These are phyloP conservation scores for Saccharomyces hybrid DNA, from an alignment of 1,139 yeast genomes.

Conservation along the genomic window DNA sequence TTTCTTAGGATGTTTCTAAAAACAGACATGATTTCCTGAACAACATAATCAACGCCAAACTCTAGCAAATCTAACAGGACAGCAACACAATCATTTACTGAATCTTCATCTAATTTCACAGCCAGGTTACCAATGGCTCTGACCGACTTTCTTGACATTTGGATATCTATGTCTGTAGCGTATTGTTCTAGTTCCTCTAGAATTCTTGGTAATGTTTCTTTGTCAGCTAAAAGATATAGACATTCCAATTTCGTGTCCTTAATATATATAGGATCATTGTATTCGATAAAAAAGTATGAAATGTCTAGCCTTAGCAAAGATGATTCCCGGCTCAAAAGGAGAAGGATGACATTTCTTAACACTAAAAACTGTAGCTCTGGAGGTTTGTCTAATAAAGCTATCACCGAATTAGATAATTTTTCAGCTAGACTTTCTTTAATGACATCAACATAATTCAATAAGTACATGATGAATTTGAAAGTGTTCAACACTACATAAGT, in stretches of 20 bases:
- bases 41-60: constrained; percentile 64
- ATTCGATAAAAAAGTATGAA: constrained; percentile 71
- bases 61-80: constrained; percentile 53
- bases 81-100: constrained; percentile 58
- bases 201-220: constrained; percentile 52
- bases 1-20: constrained; percentile 69
- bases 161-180: constrained; percentile 78
- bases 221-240: constrained; percentile 68
- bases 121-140: constrained; percentile 88
- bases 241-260: constrained; percentile 89
- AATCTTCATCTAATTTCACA: constrained; percentile 54
- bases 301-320: constrained; percentile 57
- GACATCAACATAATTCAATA: constrained; percentile 57
- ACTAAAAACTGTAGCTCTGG: constrained; percentile 80
- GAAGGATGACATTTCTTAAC: constrained; percentile 68
- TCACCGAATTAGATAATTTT: constrained; percentile 64
- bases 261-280: constrained; percentile 79
- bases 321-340: constrained; percentile 60
- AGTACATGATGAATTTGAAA: constrained; percentile 62
- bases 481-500: constrained; percentile 77
- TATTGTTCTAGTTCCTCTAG: constrained; percentile 75
- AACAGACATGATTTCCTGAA: constrained; percentile 75
- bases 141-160: constrained; percentile 80
- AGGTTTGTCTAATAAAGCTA: constrained; percentile 67
- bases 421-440: constrained; percentile 40